Evolutionary conservation across 768 basidiomycete species (phyloP), one percentile per base, ranked within the genome.

Genomic region (Suillus ampliporus): DNA sequence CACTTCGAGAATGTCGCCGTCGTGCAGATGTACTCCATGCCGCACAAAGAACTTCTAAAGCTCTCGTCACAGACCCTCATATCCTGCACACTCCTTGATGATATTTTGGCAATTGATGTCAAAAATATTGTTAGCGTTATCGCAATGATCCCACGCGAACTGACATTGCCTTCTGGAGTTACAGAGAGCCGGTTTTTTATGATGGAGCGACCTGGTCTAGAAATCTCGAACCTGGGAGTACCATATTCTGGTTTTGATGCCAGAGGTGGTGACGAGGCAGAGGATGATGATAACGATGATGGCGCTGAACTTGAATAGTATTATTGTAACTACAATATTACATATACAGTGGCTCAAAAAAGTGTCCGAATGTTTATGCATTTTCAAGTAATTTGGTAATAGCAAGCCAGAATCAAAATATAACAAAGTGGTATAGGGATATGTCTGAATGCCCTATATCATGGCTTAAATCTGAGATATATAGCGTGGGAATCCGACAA

Each of bases 81-180:
- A 28, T 34, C 69, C 5, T 70, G 65, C 57, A 34, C 50, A 13
- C 68, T 64, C 48, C 65, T 61, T 10, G 68, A 71, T 37, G 61
- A 72, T 19, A 44, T 69, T 1, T 17, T n/a, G n/a, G n/a, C 51
- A 10, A 64, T 71, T 28, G 48, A 61, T 21, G 34, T 67, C 11
- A 65, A 58, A 4, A 14, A n/a, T 5, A 74, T 76, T 31, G 9
- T 40, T 1, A 60, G 66, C 2, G 64, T 69, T 10, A 61, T 76
- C 13, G 68, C 69, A 44, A 68, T 76, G 71, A 54, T 70, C 3
- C 71, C 70, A 0, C 65, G 68, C 14, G 69, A 64, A 11, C 38
- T 61, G 10, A 61, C 21, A 14, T 19, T 63, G 3, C 15, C 2
- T 5, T 15, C 19, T 5, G 26, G 62, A 13, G n/a, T 47, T 13